Base-by-base conservation (phyloP, 352 stramenopile species). In the Albugo laibachii region DNA sequence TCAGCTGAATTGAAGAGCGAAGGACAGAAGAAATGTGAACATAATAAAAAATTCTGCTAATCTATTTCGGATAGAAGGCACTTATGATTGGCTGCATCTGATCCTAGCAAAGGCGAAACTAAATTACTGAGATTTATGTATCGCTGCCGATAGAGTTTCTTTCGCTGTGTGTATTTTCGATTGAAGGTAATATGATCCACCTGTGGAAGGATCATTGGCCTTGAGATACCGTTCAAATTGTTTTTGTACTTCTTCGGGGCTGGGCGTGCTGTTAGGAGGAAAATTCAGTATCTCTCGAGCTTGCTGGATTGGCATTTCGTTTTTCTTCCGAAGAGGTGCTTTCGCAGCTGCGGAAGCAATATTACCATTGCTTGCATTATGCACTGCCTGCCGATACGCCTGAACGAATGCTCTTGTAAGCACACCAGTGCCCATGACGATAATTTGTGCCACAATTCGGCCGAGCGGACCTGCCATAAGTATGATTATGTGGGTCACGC, bases 131-230 rank as follows among this genome's bases (percentile, higher is more conserved):
- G 24, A 3, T 31, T 31, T 31, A 31, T 31, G 3, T 31, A 31
- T 31, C 24, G 8, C 24, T 31, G 24, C 24, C 24, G 24, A 31
- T 31, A 31, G 24, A 31, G 76, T 76, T 63, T 95, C 83, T 56
- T 89, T 92, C 12, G 83, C 83, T 41, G 82, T 67, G 59, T 73
- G 94, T 54, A 95, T 88, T 66, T 95, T 95, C 48, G 79, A 93
- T 60, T 95, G 83, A 40, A 95, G 48, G 57, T 95, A 95, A 59
- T 94, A 95, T 31, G 82, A 94, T 21, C 83, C 83, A 31, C 83
- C 83, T 52, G 92, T 93, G 39, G 66, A 63, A 11, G 83, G 83
- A 53, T 94, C 80, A 53, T 95, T 94, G 11, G 75, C 69, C 53
- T 93, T 74, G 41, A 89, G 92, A 51, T 88, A 86, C 48, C 69